Evolutionary conservation across 2,329 filamentous ascomycete species (phyloP).

Genomic region (Alternaria sp.): DNA sequence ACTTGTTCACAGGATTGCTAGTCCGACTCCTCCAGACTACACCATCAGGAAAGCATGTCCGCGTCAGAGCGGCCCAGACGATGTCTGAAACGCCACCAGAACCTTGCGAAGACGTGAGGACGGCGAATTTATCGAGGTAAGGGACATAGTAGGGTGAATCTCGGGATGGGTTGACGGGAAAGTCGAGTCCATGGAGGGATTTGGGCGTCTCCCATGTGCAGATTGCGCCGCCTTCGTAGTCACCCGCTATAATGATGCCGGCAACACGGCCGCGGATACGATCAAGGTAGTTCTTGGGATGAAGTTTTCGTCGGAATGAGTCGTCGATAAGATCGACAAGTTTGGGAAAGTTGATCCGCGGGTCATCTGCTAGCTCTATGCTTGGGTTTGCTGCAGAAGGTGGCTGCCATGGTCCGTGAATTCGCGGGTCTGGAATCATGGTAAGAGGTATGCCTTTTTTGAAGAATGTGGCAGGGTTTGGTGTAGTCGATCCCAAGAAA

Average conservation of each 20-base stretch:
- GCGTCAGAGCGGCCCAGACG: slow-evolving; percentile 94
- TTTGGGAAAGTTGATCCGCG: slow-evolving; percentile 80
- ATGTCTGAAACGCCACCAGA: slow-evolving; percentile 93
- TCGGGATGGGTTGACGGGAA: slow-evolving; percentile 1
- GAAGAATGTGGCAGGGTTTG: slow-evolving; percentile 76
- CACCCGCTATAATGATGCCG: slow-evolving; percentile 91
- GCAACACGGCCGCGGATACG: slow-evolving; percentile 84
- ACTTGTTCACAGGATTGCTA: slow-evolving; percentile 96
- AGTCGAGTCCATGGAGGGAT: slow-evolving; percentile 54
- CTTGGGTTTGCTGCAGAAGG: slow-evolving; percentile 66
- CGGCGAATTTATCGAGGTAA: slow-evolving; percentile 97
- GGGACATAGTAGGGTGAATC: slow-evolving; percentile 72
- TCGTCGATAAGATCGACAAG: slow-evolving; percentile 91
- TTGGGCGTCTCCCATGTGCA: slow-evolving; percentile 89
- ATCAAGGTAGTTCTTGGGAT: slow-evolving; percentile 81
- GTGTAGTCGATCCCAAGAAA: slow-evolving; percentile 45
- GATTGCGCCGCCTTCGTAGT: slow-evolving; percentile 95
- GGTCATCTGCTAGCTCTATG: slow-evolving; percentile 75
- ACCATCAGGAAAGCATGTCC: slow-evolving; percentile 84
- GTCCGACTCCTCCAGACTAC: slow-evolving; percentile 92
- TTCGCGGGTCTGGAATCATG: slow-evolving; percentile 76
- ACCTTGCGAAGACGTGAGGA: slow-evolving; percentile 86
- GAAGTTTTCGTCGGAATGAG: slow-evolving; percentile 85
- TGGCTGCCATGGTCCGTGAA: slow-evolving; percentile 70
- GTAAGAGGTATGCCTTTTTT: slow-evolving; percentile 91